Evolutionary conservation across 345 rosid species (phyloP).

Genomic region (Aquilaria sinensis): DNA sequence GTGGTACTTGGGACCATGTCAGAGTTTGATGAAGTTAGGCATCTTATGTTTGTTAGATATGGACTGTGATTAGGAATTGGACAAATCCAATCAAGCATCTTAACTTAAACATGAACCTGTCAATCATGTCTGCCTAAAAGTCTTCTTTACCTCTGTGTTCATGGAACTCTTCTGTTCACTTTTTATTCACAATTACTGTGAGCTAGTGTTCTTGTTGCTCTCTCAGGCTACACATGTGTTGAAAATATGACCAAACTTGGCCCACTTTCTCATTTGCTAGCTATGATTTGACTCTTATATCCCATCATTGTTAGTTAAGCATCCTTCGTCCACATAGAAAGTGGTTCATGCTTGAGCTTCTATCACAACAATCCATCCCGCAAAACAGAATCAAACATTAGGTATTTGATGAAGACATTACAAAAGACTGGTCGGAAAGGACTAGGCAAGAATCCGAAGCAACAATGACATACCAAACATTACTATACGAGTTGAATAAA

Average conservation of each 20-base stretch:
- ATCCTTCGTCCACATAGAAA: constrained; percentile 11
- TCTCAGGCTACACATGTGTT: constrained; percentile 6
- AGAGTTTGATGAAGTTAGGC: background rate
- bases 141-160: too few relatives aligned
- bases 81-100: too few relatives aligned
- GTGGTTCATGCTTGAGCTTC: background rate
- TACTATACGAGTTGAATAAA: too few relatives aligned
- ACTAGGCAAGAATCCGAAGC: constrained; percentile 27
- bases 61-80: too few relatives aligned
- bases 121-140: too few relatives aligned
- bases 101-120: too few relatives aligned
- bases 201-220: constrained; percentile 6
- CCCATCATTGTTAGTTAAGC: constrained; percentile 14
- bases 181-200: too few relatives aligned
- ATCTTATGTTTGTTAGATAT: too few relatives aligned
- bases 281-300: constrained; percentile 12
- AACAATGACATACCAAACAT: constrained; percentile 13
- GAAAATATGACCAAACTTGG: constrained; percentile 7
- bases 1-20: constrained; percentile 10
- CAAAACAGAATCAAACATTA: constrained; percentile 11
- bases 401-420: background rate
- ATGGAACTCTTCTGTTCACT: too few relatives aligned
- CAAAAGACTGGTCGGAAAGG: constrained; percentile 18
- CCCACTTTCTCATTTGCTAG: background rate
- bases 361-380: constrained; percentile 12